Evolutionary conservation across 164 flowering plant genomes (phyloP).

Genomic region (Malania oleifera): DNA sequence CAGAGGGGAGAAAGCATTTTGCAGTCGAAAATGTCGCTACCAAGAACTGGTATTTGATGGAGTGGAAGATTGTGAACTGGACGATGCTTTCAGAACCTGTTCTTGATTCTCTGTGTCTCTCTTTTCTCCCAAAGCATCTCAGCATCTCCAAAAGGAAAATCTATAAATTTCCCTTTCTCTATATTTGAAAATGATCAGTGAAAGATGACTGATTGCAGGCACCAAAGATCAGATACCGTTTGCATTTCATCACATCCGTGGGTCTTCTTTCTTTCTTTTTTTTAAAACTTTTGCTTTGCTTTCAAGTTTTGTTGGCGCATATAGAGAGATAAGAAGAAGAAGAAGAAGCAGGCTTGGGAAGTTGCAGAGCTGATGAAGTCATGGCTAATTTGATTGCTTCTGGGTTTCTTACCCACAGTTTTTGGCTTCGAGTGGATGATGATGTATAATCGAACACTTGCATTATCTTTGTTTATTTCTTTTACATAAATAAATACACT

Average conservation of each 20-base stretch:
- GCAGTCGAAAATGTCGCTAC: conserved; percentile 48
- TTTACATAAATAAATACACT: not conserved
- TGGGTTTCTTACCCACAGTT: not conserved
- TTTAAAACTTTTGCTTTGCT: conserved; percentile 8
- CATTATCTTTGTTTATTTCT: not conserved
- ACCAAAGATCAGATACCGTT: too few relatives aligned
- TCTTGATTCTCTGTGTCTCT: conserved; percentile 1
- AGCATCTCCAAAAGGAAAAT: not conserved
- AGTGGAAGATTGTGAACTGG: conserved; percentile 20
- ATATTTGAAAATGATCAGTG: not conserved
- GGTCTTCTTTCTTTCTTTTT: not conserved
- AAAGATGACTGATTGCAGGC: not conserved
- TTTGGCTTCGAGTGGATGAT: not conserved
- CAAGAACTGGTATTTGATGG: conserved; percentile 51
- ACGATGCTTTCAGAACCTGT: conserved; percentile 8
- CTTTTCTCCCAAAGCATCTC: too few relatives aligned
- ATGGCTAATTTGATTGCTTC: conserved; percentile 10
- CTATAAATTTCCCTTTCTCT: conserved; percentile 4
- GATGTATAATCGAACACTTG: conserved; percentile 7
- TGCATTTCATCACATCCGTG: not conserved
- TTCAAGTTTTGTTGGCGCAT: too few relatives aligned
- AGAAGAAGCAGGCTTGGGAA: too few relatives aligned
- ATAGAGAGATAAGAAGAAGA: conserved; percentile 19
- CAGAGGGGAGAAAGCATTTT: conserved; percentile 66
- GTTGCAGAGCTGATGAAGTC: conserved; percentile 10